Evolutionary conservation across 75 land plant species (phyloP).

Genomic region (Selaginella moellendorffii): DNA sequence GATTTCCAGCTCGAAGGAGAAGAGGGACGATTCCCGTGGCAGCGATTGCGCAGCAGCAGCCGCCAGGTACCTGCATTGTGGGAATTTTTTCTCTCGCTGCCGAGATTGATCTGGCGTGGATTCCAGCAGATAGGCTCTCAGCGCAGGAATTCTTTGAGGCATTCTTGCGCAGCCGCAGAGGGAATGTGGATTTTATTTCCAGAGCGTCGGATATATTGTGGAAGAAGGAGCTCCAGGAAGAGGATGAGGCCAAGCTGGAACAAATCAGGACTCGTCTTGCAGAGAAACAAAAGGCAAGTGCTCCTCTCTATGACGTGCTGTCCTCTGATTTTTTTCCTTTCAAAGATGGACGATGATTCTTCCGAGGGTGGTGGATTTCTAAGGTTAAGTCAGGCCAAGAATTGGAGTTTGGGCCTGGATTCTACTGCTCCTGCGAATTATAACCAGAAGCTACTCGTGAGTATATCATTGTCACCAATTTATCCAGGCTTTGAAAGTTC

Average conservation of each 20-base stretch:
- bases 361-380: constrained; percentile 48
- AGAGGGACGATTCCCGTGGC: too few relatives aligned
- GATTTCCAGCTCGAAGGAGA: too few relatives aligned
- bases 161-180: constrained; percentile 41
- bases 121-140: constrained; percentile 26
- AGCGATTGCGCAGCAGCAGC: too few relatives aligned
- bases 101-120: too few relatives aligned
- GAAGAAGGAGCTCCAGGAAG: constrained; percentile 23
- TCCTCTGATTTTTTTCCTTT: constrained; percentile 10
- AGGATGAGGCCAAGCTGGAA: constrained; percentile 3
- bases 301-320: too few relatives aligned
- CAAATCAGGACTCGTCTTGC: constrained; percentile 11
- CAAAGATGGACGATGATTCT: constrained; percentile 19
- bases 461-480: too few relatives aligned
- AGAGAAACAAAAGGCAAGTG: constrained; percentile 24
- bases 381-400: constrained; percentile 37
- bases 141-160: constrained; percentile 35
- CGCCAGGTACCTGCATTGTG: too few relatives aligned
- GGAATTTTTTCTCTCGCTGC: too few relatives aligned
- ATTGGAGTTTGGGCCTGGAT: constrained; percentile 42
- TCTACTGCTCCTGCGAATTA: too few relatives aligned
- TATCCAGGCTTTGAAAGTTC: neutral
- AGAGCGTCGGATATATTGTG: constrained; percentile 50
- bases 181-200: constrained; percentile 40
- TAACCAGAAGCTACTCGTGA: too few relatives aligned